Evolutionary conservation across 2,329 filamentous ascomycete genomes (phyloP), one percentile per base, ranked within the genome.

Genomic region (Furcasterigmium furcatum): DNA sequence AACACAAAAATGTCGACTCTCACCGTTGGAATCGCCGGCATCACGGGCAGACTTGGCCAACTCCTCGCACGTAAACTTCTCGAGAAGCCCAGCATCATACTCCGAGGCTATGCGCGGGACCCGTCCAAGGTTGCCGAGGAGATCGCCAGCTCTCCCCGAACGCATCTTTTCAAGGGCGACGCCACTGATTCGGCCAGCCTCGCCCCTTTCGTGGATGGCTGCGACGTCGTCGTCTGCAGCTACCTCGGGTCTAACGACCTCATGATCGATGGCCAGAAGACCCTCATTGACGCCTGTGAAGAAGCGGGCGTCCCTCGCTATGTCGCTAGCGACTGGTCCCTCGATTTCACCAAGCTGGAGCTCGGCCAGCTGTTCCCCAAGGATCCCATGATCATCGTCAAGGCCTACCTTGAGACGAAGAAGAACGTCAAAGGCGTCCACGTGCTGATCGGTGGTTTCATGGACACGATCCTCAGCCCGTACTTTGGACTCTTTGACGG

Each of bases 261-360:
- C 30, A 72, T 71, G 70, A 45, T 62, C 2, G 58, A 67, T 2
- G 68, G 68, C 0, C 69, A 72, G 46, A 70, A 69, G 42, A 35
- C 55, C 0, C 59, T 73, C 6, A 64, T 73, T 27, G 68, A 72
- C 46, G 61, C 63, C 2, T 69, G 66, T 46, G 62, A 63, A 2
- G 55, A 46, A 3, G 58, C 55, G 3, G 49, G 53, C 1, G 66
- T 71, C 7, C 50, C 59, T 16, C 58, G 68, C 2, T 72, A 70
- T 47, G 52, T 72, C 9, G 66, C 68, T 3, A 64, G 63, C 29
- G 69, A 72, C 53, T 73, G 57, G 50, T 47, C 58, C 1, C 22
- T 72, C n/a, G 68, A 72, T 44, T 72, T 62, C 44, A 63, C 58
- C 16, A 65, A 65, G 45, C 56, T 72, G 6, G 45, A 64, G 38